Conservation (phyloP, 2,329 filamentous ascomycete species). For the Aspergillus fijiensis region DNA sequence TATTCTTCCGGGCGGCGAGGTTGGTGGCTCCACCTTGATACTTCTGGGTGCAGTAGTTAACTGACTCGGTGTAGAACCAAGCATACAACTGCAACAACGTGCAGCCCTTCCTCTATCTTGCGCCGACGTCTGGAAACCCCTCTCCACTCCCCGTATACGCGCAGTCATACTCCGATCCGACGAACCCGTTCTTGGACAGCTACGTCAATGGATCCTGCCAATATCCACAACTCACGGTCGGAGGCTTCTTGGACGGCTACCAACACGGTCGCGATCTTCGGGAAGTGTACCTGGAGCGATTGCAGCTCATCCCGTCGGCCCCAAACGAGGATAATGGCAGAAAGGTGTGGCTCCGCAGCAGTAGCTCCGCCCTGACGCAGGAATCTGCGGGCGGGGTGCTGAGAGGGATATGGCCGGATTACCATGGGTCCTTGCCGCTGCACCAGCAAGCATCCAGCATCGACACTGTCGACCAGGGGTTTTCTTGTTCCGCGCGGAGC, state of each 20-base stretch:
- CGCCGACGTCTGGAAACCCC: slow-evolving; percentile 18
- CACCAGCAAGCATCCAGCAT: slow-evolving; percentile 39
- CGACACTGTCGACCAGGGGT: slow-evolving; percentile 40
- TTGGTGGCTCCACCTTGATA: slow-evolving; percentile 9
- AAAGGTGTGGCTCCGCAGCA: slow-evolving; percentile 39
- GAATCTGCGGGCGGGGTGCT: slow-evolving; percentile 39
- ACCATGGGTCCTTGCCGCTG: slow-evolving; percentile 33
- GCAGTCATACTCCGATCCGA: slow-evolving; percentile 37
- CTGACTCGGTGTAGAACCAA: slow-evolving; percentile 29
- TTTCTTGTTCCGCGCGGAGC: slow-evolving; percentile 30
- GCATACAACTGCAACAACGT: slow-evolving; percentile 40
- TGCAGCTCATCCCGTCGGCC: slow-evolving; percentile 31
- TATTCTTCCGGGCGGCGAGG: slow-evolving; percentile 41
- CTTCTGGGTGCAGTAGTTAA: too few relatives aligned
- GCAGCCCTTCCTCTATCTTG: slow-evolving; percentile 38
- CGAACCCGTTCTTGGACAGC: slow-evolving; percentile 33
- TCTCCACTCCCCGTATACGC: slow-evolving; percentile 35
- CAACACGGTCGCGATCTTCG: slow-evolving; percentile 39
- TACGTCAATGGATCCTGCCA: slow-evolving; percentile 40
- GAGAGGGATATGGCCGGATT: slow-evolving; percentile 39
- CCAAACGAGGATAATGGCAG: slow-evolving; percentile 22
- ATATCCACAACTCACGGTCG: slow-evolving; percentile 42
- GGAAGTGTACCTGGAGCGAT: slow-evolving; percentile 33
- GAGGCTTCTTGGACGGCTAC: slow-evolving; percentile 39
- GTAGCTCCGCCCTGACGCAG: slow-evolving; percentile 38